These are phyloP conservation scores for Colletotrichum incanum DNA, from an alignment of 2,329 filamentous ascomycete species.

Conservation along the genomic window DNA sequence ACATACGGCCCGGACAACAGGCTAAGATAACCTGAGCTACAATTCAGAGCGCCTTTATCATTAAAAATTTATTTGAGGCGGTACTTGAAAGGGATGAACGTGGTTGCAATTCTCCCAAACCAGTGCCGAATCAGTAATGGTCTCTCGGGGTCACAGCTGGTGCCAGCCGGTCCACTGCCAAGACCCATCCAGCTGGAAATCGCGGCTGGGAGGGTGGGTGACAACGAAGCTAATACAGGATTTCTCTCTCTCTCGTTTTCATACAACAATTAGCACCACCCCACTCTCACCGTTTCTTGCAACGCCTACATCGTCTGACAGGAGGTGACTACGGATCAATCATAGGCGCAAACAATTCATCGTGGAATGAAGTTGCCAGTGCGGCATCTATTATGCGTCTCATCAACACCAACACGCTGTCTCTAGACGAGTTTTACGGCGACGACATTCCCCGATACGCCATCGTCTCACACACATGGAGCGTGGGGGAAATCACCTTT, in stretches of 20 bases:
- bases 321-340: not conserved
- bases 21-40: too few relatives aligned
- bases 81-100: too few relatives aligned
- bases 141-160: not conserved
- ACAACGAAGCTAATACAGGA: not conserved
- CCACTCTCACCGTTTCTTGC: constrained; percentile 21
- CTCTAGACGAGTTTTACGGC: constrained; percentile 47
- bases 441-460: constrained; percentile 46
- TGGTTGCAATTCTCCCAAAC: not conserved
- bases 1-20: too few relatives aligned
- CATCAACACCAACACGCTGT: constrained; percentile 46
- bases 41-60: too few relatives aligned
- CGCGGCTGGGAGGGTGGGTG: not conserved
- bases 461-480: constrained; percentile 49
- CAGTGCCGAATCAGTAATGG: not conserved
- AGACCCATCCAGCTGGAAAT: not conserved
- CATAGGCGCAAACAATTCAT: not conserved
- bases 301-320: not conserved
- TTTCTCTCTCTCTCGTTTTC: not conserved
- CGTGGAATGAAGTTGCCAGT: not conserved
- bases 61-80: too few relatives aligned
- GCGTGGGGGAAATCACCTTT: constrained; percentile 42
- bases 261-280: not conserved
- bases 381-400: constrained; percentile 47
- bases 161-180: not conserved